Percentiles rank a stretch among this genome's conserved stretches.
Evolutionary conservation across 2,329 filamentous ascomycete genomes (phyloP).

Genomic region (Stachybotrys elegans): DNA sequence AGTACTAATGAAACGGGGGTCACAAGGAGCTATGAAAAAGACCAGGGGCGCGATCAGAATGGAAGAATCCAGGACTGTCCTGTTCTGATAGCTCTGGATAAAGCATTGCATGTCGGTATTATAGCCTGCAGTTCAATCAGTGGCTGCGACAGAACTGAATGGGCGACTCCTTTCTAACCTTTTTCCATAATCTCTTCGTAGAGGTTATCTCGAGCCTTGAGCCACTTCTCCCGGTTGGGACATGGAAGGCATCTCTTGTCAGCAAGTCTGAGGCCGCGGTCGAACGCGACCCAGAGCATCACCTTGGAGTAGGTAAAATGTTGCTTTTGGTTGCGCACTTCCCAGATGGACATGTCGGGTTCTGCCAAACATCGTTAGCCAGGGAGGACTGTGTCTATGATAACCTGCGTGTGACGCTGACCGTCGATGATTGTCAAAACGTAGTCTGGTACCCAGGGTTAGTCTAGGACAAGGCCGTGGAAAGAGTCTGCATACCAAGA

Average conservation of each 20-base stretch:
- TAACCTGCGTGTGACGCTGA: slow-evolving; percentile 22
- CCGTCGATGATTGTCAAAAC: slow-evolving; percentile 62
- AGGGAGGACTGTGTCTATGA: too few relatives aligned
- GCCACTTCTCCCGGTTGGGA: slow-evolving; percentile 63
- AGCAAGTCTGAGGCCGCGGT: slow-evolving; percentile 66
- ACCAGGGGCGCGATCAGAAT: slow-evolving; percentile 73
- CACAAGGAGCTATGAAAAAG: slow-evolving; percentile 74
- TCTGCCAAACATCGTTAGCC: slow-evolving; percentile 36
- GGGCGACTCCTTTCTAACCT: slow-evolving; percentile 36
- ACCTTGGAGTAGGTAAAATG: slow-evolving; percentile 79
- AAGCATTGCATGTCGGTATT: slow-evolving; percentile 66
- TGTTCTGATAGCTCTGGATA: slow-evolving; percentile 70
- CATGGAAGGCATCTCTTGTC: slow-evolving; percentile 75
- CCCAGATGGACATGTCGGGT: slow-evolving; percentile 80
- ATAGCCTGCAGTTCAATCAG: slow-evolving; percentile 45
- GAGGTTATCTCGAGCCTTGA: slow-evolving; percentile 59
- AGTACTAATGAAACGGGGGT: slow-evolving; percentile 68
- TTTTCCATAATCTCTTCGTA: slow-evolving; percentile 77
- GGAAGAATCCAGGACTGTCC: slow-evolving; percentile 65
- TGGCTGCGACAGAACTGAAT: too few relatives aligned
- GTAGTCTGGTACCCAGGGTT: slow-evolving; percentile 58
- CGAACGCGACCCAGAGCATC: slow-evolving; percentile 79
- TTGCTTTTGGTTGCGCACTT: slow-evolving; percentile 70
- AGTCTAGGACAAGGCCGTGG: fast-evolving
- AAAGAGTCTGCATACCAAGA: slow-evolving; percentile 34